Evolutionary conservation across 1,284 basidiomycete species (phyloP).

Genomic region (Fomitopsis palustris): DNA sequence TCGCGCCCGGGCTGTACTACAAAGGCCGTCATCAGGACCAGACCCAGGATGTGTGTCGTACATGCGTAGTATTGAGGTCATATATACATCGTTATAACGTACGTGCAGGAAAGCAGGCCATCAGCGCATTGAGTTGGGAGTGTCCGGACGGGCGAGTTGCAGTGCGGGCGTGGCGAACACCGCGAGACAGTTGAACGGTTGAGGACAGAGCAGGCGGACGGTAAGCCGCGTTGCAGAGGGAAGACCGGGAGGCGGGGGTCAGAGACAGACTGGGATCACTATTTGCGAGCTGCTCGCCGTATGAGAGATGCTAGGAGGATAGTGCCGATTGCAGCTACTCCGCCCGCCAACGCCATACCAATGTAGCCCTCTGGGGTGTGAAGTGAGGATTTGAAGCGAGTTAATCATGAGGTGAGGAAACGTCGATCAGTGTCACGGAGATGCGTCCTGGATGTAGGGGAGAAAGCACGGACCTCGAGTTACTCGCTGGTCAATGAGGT

Average conservation of each 20-base stretch:
- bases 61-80: neutral
- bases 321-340: slow-evolving; percentile 84
- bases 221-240: neutral
- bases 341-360: slow-evolving; percentile 93
- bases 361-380: slow-evolving; percentile 75
- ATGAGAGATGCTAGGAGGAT: slow-evolving; percentile 79
- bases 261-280: slow-evolving; percentile 22
- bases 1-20: neutral
- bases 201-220: neutral
- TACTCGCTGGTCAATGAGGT: slow-evolving; percentile 87
- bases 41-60: neutral
- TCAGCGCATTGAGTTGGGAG: neutral
- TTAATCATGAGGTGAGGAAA: neutral
- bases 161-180: no score
- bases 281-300: slow-evolving; percentile 81
- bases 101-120: slow-evolving; percentile 1
- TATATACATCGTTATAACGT: slow-evolving; percentile 2
- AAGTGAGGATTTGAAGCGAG: neutral
- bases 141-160: neutral
- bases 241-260: neutral
- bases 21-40: neutral
- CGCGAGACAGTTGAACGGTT: neutral
- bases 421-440: slow-evolving; percentile 4
- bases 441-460: neutral
- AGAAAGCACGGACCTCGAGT: slow-evolving; percentile 62